These are phyloP conservation scores for Arthroderma sp. DNA, from an alignment of 2,329 filamentous ascomycete species.

Conservation along the genomic window DNA sequence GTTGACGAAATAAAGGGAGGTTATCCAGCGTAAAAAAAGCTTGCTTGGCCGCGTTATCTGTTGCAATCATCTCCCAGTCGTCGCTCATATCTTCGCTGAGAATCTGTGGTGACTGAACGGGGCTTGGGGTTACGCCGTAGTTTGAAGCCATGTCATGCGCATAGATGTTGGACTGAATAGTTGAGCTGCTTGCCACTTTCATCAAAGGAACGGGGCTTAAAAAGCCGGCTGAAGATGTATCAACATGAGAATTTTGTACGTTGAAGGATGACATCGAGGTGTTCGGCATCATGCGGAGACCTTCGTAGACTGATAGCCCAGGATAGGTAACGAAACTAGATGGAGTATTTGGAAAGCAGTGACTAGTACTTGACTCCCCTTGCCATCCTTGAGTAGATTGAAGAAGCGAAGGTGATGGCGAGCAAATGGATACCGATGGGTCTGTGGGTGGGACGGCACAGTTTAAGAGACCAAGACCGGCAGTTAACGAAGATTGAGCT, in stretches of 20 bases:
- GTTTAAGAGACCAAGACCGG: constrained; percentile 25
- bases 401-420: constrained; percentile 16
- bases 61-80: neutral
- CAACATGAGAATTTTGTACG: neutral
- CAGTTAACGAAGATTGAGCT: neutral
- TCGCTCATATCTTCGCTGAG: neutral
- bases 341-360: constrained; percentile 16
- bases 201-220: constrained; percentile 1
- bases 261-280: constrained; percentile 18
- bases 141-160: neutral
- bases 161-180: constrained; percentile 1
- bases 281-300: constrained; percentile 17
- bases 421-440: constrained; percentile 16
- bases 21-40: neutral
- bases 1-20: neutral
- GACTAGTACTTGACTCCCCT: constrained; percentile 16
- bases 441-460: constrained; percentile 18
- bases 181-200: constrained; percentile 2
- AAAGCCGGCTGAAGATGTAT: constrained; percentile 1
- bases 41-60: neutral
- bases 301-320: constrained; percentile 18
- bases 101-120: neutral
- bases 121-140: neutral
- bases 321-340: constrained; percentile 16
- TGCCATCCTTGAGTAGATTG: constrained; percentile 18